Evolutionary conservation across 2,329 filamentous ascomycete genomes (phyloP).

Genomic region (Apiospora hydei): DNA sequence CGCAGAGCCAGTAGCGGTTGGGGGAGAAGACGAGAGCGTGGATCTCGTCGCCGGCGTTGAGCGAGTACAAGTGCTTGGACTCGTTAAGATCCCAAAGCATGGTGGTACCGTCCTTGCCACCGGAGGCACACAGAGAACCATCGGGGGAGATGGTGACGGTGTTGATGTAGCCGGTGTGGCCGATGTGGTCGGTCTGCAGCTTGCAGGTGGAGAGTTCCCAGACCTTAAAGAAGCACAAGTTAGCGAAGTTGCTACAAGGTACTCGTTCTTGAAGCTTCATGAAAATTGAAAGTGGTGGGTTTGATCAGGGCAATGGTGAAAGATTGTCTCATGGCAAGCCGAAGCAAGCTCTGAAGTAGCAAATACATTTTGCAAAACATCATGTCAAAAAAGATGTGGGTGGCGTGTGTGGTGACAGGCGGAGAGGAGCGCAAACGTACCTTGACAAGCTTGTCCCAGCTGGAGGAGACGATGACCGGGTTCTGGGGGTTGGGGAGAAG

Average conservation of each 20-base stretch:
- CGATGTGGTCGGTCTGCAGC: constrained; percentile 99
- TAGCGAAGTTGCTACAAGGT: neutral
- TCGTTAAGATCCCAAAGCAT: constrained; percentile 99
- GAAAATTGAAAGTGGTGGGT: constrained; percentile 12
- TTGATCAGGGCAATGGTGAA: constrained; percentile 86
- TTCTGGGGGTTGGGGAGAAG: constrained; percentile 99
- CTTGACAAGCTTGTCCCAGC: constrained; percentile 99
- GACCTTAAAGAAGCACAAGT: constrained; percentile 66
- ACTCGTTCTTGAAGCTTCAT: neutral
- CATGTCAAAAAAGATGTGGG: constrained; percentile 63
- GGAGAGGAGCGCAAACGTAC: constrained; percentile 55
- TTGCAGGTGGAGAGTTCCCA: constrained; percentile 99
- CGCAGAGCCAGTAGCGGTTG: constrained; percentile 99
- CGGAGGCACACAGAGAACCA: constrained; percentile 97
- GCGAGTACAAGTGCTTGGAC: constrained; percentile 99
- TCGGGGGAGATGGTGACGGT: constrained; percentile 99
- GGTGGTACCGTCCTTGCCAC: constrained; percentile 99
- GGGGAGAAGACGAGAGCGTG: constrained; percentile 99
- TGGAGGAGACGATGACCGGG: constrained; percentile 97
- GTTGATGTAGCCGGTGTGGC: constrained; percentile 99
- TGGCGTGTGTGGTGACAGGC: constrained; percentile 16
- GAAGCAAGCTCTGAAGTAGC: constrained; percentile 98
- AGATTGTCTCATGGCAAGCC: constrained; percentile 95
- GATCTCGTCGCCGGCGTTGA: constrained; percentile 99
- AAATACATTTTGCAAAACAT: constrained; percentile 99